Conservation (phyloP, 2,329 filamentous ascomycete species). For the Trichoderma harzianum region DNA sequence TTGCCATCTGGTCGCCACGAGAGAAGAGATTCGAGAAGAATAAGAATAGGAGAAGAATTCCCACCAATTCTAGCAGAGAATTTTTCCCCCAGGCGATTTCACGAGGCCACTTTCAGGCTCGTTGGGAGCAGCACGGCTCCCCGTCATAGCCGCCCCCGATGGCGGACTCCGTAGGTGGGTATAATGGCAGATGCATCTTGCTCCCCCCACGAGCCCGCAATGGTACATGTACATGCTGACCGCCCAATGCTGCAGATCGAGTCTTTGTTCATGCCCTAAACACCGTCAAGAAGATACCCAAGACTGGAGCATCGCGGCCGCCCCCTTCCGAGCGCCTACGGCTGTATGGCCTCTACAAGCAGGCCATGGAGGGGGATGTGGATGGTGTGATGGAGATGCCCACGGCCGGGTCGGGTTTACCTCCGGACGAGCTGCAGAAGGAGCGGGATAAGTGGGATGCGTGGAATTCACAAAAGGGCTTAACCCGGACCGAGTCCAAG, state of each 20-base stretch:
- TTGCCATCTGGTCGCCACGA: not conserved
- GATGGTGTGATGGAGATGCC: constrained; percentile 90
- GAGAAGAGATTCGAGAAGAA: not conserved
- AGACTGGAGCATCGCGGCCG: constrained; percentile 85
- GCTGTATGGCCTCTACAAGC: constrained; percentile 97
- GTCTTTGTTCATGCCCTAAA: constrained; percentile 99
- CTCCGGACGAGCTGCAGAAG: constrained; percentile 52
- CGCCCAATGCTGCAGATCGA: constrained; percentile 61
- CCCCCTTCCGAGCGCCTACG: constrained; percentile 80
- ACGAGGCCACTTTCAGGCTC: not conserved
- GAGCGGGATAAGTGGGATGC: constrained; percentile 82
- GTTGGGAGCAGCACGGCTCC: constrained; percentile 14
- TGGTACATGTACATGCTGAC: constrained; percentile 17
- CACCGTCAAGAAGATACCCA: constrained; percentile 95
- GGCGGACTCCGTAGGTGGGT: constrained; percentile 40
- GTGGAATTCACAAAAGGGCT: constrained; percentile 82
- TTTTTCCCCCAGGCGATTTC: not conserved
- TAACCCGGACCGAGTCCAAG: constrained; percentile 90
- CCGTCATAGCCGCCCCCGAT: constrained; percentile 25
- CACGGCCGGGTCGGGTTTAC: constrained; percentile 44
- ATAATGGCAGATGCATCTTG: constrained; percentile 7
- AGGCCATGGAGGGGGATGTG: constrained; percentile 98
- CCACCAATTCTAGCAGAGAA: not conserved
- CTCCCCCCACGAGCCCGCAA: not conserved
- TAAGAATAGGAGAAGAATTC: not conserved